Evolutionary conservation across 257 asterid species (phyloP).

Genomic region (Solanum etuberosum): DNA sequence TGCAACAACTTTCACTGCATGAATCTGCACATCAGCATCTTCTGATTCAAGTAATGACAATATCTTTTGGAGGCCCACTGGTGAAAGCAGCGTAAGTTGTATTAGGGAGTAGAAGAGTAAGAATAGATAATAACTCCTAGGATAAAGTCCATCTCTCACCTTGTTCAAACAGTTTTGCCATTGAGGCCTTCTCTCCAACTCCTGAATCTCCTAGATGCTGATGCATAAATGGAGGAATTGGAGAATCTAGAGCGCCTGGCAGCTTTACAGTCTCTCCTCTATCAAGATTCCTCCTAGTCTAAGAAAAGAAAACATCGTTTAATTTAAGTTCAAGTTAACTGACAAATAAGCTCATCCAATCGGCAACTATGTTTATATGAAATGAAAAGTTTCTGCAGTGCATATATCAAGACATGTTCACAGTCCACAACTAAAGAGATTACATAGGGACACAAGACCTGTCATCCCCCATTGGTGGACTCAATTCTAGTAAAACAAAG

Average conservation of each 20-base stretch:
- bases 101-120: neutral
- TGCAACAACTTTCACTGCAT: conserved; percentile 93
- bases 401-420: neutral
- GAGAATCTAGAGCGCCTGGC: conserved; percentile 34
- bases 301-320: neutral
- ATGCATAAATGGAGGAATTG: conserved; percentile 38
- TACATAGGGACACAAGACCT: neutral
- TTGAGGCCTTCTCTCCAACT: conserved; percentile 55
- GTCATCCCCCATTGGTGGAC: neutral
- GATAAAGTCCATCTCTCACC: conserved; percentile 24
- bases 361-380: neutral
- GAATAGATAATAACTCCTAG: neutral
- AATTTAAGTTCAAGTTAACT: neutral
- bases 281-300: conserved; percentile 71
- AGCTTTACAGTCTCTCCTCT: conserved; percentile 21
- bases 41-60: conserved; percentile 79
- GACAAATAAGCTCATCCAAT: neutral
- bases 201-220: conserved; percentile 38
- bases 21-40: conserved; percentile 78
- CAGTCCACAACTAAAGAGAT: too few relatives aligned
- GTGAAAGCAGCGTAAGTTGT: neutral
- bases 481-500: neutral
- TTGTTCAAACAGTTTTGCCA: conserved; percentile 79
- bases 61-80: conserved; percentile 89
- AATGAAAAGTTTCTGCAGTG: neutral